phyloP scores from a whole-genome alignment of 2,329 filamentous ascomycete species.

The Cordyceps cateniannulata region DNA sequence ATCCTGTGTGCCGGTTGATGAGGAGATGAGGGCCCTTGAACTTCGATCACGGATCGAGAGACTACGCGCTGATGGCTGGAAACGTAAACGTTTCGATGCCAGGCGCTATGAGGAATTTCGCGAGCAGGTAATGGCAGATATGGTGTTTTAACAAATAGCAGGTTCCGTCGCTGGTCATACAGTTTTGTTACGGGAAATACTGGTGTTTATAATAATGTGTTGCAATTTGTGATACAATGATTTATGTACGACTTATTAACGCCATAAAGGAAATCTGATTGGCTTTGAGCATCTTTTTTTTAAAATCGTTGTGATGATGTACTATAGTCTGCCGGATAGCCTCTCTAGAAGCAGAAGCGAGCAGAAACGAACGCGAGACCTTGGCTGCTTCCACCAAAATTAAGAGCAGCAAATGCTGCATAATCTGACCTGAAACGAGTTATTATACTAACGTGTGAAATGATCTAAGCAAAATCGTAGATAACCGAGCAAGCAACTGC shows the following conservation, averaged over 20 bases:
- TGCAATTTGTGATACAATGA: neutral
- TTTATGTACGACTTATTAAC: neutral
- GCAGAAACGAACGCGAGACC: neutral
- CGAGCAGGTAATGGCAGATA: conserved; percentile 45
- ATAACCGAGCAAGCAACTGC: neutral
- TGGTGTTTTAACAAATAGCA: conserved; percentile 20
- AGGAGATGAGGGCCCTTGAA: conserved; percentile 34
- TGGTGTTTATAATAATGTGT: neutral
- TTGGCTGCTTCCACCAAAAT: neutral
- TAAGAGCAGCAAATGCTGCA: neutral
- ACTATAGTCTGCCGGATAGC: conserved; percentile 8
- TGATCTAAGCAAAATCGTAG: neutral
- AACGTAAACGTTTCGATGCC: conserved; percentile 47
- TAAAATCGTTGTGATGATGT: conserved; percentile 5
- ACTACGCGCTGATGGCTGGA: conserved; percentile 48
- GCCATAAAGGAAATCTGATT: neutral
- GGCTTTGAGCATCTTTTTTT: neutral
- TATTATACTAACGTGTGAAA: neutral
- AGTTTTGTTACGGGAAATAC: neutral
- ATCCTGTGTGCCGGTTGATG: conserved; percentile 20
- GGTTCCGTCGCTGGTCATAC: neutral
- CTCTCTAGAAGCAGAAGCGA: neutral
- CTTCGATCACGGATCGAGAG: conserved; percentile 47
- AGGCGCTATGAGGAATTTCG: conserved; percentile 46
- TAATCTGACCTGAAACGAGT: too few species aligned